Evolutionary conservation across 2,329 filamentous ascomycete species (phyloP), one percentile per base, ranked within the genome.

Genomic region (Clarireedia homoeocarpa): DNA sequence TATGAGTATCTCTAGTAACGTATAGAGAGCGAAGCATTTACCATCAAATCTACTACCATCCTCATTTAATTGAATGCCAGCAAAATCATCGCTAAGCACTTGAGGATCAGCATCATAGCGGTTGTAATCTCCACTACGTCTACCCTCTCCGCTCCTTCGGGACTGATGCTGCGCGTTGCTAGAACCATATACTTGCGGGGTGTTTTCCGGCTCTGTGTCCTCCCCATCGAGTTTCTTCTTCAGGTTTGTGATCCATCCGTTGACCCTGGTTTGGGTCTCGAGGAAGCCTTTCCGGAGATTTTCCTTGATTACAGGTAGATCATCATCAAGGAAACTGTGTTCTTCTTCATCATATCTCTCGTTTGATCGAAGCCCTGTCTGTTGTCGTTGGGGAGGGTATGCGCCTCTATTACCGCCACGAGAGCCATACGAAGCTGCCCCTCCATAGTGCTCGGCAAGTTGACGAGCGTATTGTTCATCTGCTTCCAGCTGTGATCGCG

Each of bases 191-290:
- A 65, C 63, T 39, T 56, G 53, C 7, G 46, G 15, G 48, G 48
- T 26, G 26, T 12, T 17, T 23, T 58, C 61, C 36, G 68, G 67
- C 38, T 72, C 82, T 24, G 91, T 87, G 57, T 91, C 88, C 61
- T 94, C 89, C 49, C 94, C 92, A 66, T 97, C 91, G 36, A 99
- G 82, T 71, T 86, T 89, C 81, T 97, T 97, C 75, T 89, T 94
- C 69, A 99, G 77, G 61, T 84, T 91, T 51, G 82, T 88, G 65
- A 99, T 90, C 91, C 92, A 97, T 50, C 83, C 82, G 74, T 95
- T 97, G 65, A 99, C 88, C 68, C 89, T 95, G 55, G 82, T 85
- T 74, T 97, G 94, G 2, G 94, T 97, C 68, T 99, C 91, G 55
- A 91, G 68, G 73, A 99, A 99, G 4, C 94, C 94, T 74, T 97